Percentiles rank a stretch among this genome's conserved stretches.
Conservation (phyloP, 2,329 filamentous ascomycete species). For the Aspergillus fumigatus region DNA sequence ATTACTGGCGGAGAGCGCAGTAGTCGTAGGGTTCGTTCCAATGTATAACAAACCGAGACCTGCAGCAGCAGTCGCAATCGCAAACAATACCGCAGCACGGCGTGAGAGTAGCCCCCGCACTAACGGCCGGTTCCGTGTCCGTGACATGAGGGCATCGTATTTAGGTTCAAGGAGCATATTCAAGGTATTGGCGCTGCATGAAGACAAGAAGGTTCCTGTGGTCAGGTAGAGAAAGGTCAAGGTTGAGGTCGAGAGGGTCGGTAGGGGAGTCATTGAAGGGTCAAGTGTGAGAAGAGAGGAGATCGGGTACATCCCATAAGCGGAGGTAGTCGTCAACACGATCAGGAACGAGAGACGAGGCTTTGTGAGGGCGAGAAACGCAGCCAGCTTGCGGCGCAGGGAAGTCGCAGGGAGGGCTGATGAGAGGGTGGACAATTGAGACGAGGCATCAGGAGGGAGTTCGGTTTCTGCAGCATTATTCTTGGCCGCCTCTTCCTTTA, state of each 20-base stretch:
- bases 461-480: conserved; percentile 24
- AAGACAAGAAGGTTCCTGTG: conserved; percentile 79
- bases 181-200: conserved; percentile 85
- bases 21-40: conserved; percentile 90
- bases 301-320: conserved; percentile 90
- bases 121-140: conserved; percentile 86
- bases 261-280: conserved; percentile 54
- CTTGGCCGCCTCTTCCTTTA: conserved; percentile 30
- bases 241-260: conserved; percentile 68
- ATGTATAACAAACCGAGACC: conserved; percentile 75
- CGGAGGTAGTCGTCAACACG: conserved; percentile 81
- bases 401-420: conserved; percentile 54
- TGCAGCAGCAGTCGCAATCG: conserved; percentile 62
- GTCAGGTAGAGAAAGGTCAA: conserved; percentile 91
- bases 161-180: conserved; percentile 96
- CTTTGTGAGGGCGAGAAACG: conserved; percentile 89
- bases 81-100: conserved; percentile 71
- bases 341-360: conserved; percentile 89
- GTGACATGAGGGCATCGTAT: conserved; percentile 86
- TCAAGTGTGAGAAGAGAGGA: conserved; percentile 81
- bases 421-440: conserved; percentile 55
- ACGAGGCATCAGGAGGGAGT: conserved; percentile 58
- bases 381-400: conserved; percentile 64
- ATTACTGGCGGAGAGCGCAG: conserved; percentile 77
- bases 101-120: conserved; percentile 74